phyloP scores from a whole-genome alignment of 345 rosid genomes.

The Pistacia atlantica region DNA sequence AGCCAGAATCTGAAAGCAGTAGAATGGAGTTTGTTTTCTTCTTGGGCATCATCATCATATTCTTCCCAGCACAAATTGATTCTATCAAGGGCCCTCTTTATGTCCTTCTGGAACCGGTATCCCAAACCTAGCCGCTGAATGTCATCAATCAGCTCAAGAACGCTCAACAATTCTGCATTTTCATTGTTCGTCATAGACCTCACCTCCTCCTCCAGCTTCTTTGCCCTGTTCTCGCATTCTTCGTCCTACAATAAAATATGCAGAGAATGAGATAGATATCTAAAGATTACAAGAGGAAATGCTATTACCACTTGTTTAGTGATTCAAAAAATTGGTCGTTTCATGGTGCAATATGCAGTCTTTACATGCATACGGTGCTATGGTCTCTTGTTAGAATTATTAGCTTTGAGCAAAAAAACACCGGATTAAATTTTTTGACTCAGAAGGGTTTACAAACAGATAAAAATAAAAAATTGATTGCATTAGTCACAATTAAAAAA shows the following conservation, averaged over 20 bases:
- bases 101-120: constrained; percentile 33
- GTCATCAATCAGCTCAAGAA: constrained; percentile 41
- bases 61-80: background rate
- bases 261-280: background rate
- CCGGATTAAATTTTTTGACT: too few relatives aligned
- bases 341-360: too few relatives aligned
- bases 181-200: constrained; percentile 19
- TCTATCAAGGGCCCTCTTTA: constrained; percentile 25
- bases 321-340: too few relatives aligned
- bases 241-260: constrained; percentile 13
- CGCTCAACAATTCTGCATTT: constrained; percentile 6
- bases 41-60: background rate
- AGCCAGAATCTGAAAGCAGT: constrained; percentile 46
- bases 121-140: constrained; percentile 42
- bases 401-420: too few relatives aligned
- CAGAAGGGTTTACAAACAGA: too few relatives aligned
- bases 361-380: too few relatives aligned
- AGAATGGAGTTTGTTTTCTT: constrained; percentile 19
- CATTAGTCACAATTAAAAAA: background rate
- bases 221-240: constrained; percentile 15
- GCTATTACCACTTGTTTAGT: too few relatives aligned
- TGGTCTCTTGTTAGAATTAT: too few relatives aligned
- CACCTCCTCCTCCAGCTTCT: constrained; percentile 33
- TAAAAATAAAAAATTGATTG: too few relatives aligned
- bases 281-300: background rate